Evolutionary conservation across 805 yeast genomes (phyloP), one percentile per base, ranked within the genome.

Genomic region (Gaillardinia entomophila): DNA sequence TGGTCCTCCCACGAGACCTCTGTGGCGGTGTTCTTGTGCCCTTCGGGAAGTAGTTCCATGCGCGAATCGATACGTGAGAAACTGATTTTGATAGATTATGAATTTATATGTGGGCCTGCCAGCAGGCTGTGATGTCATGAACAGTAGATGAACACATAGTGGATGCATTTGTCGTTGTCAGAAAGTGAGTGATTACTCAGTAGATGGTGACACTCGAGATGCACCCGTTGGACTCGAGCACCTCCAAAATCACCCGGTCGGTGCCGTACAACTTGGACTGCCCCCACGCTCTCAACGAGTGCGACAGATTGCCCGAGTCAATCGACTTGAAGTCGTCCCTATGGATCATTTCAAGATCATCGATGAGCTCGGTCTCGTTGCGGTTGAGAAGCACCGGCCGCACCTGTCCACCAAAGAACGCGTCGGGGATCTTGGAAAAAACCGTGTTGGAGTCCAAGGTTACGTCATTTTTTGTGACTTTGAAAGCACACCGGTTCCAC

Each of bases 1-100:
- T 90, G 98, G 55, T 90, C 97, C 36, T 75, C 85, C 82, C 86
- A 79, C 17, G 71, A 59, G 16, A 83, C 94, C 42, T 81, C 85
- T 0, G 68, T 55, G 14, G 62, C 55, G 4, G 69, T 68, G 49
- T 75, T 75, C 31, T 53, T 53, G 42, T 73, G 74, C 17, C 81
- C 81, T 42, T 70, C 68, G 2, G 82, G 82, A 34, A 76, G 57
- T 26, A 66, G 56, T 41, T 66, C 72, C 72, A 66, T 66, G 10
- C 25, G 46, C 14, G 24, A 15, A 15, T 7, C n/a, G 30, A 27
- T 27, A 25, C 13, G 12, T 27, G 18, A n/a, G 15, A 16, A 27
- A n/a, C n/a, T n/a, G n/a, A n/a, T n/a, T n/a, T n/a, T n/a, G n/a
- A n/a, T n/a, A n/a, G n/a, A n/a, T n/a, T n/a, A n/a, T n/a, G n/a